Evolutionary conservation across 345 rosid genomes (phyloP).

Genomic region (Chamaenerion angustifolium): DNA sequence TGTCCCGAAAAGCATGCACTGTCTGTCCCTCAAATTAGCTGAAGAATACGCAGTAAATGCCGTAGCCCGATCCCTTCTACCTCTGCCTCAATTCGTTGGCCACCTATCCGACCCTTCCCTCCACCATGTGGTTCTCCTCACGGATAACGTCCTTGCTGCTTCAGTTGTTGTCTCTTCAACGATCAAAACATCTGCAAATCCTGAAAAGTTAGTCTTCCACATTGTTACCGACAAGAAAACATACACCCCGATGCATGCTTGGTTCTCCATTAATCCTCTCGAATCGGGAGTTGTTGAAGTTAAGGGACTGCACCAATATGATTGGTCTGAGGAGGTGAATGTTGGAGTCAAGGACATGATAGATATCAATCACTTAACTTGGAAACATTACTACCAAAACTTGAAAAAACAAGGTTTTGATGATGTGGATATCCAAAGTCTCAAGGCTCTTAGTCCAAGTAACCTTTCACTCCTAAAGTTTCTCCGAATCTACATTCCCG

Average conservation of each 20-base stretch:
- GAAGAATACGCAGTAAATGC: conserved; percentile 86
- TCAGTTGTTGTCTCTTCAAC: conserved; percentile 80
- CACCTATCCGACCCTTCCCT: conserved; percentile 56
- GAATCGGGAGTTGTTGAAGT: conserved; percentile 66
- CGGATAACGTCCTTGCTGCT: conserved; percentile 85
- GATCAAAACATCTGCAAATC: conserved; percentile 39
- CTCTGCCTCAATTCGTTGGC: conserved; percentile 61
- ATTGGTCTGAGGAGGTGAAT: conserved; percentile 75
- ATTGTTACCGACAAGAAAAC: conserved; percentile 93
- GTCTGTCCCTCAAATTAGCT: conserved; percentile 71
- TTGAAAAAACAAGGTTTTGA: conserved; percentile 40
- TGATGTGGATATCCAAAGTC: conserved; percentile 22
- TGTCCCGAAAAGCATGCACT: conserved; percentile 75
- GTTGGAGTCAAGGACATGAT: conserved; percentile 57
- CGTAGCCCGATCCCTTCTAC: conserved; percentile 61
- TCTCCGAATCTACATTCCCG: conserved; percentile 69
- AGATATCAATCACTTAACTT: conserved; percentile 49
- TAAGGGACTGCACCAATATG: conserved; percentile 85
- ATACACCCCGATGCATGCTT: conserved; percentile 82
- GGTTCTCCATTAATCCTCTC: conserved; percentile 76
- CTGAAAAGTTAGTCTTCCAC: conserved; percentile 69
- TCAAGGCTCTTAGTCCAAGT: conserved; percentile 50
- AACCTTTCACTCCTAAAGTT: conserved; percentile 67
- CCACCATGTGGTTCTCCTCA: conserved; percentile 63
- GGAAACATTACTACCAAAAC: conserved; percentile 41